A percentile compares a stretch with the other conserved stretches of the same genome.
These are phyloP conservation scores for Suhomyces yuchorum DNA, from an alignment of 1,139 yeast species.

Conservation along the genomic window DNA sequence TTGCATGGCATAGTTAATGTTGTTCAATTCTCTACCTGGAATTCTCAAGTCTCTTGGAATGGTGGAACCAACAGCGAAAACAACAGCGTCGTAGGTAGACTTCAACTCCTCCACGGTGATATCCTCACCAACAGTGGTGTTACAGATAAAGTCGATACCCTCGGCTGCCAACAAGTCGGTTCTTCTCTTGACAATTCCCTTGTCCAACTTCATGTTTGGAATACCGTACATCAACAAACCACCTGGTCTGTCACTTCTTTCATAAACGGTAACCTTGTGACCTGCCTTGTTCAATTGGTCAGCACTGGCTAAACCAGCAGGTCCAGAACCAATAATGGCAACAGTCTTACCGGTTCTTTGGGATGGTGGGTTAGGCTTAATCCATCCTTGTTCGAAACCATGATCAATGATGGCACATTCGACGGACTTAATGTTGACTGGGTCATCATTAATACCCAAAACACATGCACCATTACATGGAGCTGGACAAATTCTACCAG, in stretches of 20 bases:
- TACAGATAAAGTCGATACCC: constrained; percentile 78
- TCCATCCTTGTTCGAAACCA: constrained; percentile 97
- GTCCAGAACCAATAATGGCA: constrained; percentile 95
- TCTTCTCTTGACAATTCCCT: constrained; percentile 89
- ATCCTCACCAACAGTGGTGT: constrained; percentile 84
- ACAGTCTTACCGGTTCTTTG: constrained; percentile 80
- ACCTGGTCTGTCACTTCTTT: constrained; percentile 94
- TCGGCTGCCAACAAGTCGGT: constrained; percentile 88
- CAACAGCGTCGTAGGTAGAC: constrained; percentile 72
- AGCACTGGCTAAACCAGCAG: constrained; percentile 95
- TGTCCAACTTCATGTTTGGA: constrained; percentile 98
- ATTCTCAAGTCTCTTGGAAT: constrained; percentile 93
- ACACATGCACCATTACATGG: constrained; percentile 99
- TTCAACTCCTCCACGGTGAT: constrained; percentile 69
- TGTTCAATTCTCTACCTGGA: constrained; percentile 89
- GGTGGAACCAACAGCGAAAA: constrained; percentile 94
- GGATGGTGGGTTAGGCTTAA: constrained; percentile 78
- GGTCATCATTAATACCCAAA: constrained; percentile 88
- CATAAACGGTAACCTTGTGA: constrained; percentile 86
- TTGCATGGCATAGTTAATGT: constrained; percentile 94
- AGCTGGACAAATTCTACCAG: constrained; percentile 98
- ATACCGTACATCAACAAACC: constrained; percentile 98
- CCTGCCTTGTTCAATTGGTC: constrained; percentile 97
- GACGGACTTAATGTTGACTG: constrained; percentile 94
- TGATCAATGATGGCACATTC: constrained; percentile 96